Base-by-base conservation (phyloP, 148 eudicot species). In the Rhododendron williamsianum region DNA sequence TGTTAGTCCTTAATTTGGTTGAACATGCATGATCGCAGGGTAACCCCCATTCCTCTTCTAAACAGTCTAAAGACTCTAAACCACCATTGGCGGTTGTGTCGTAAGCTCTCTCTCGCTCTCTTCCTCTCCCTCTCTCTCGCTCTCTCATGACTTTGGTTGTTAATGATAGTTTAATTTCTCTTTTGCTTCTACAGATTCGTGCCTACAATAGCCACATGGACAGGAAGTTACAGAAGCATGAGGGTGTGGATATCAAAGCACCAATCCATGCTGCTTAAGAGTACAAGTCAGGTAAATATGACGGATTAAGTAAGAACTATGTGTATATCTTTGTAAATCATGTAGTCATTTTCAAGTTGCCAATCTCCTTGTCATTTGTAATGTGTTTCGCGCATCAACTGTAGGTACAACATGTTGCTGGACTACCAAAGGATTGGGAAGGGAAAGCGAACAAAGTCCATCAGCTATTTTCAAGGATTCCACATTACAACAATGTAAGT, bases 121-220 rank as follows among this genome's bases (percentile, higher is more conserved):
- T 4, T 45, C 36, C 23, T 74, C 46, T 36, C 16, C 21, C 80
- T 4, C 82, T 23, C 82, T 16, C 86, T 23, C 36, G 58, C 67
- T n/a, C 78, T 33, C 4, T 11, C 35, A 1, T 0, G 49, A 46
- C 8, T 58, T 60, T 78, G 19, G 35, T 33, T 41, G 67, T 33
- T 25, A 3, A 48, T 49, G 45, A 21, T 23, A 41, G 45, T 25
- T 71, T 33, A 63, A 76, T 73, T 54, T 38, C 77, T 79, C 72
- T 3, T 78, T 45, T 86, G 16, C 25, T 25, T 45, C 9, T 49
- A 86, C 80, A 94, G 99, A 58, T 97, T 95, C 73, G 77, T 89
- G 85, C 97, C 98, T n/a, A 97, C 99, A 43, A 87, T 97, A 84
- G 76, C 93, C 54, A 95, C 98, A 12, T 95, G 98, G 97, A 93